phyloP scores from a whole-genome alignment of 495 filamentous ascomycete genomes.

The Glarea lozoyensis region DNA sequence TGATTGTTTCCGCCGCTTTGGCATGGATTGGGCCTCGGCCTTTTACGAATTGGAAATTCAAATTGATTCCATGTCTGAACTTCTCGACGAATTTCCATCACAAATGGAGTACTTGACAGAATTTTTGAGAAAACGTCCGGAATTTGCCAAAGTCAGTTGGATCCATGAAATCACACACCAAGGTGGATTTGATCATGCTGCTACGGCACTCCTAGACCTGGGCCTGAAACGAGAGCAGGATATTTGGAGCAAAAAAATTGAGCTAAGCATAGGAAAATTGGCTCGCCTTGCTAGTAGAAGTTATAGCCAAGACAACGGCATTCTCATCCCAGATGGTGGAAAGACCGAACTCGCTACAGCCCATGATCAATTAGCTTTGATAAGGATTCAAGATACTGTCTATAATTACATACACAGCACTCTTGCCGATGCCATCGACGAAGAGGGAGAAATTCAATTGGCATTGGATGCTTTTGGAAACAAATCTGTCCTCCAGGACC shows the following conservation, averaged over 20 bases:
- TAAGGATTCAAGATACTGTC: conserved; percentile 61
- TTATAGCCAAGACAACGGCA: conserved; percentile 19
- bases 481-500: conserved; percentile 45
- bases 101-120: conserved; percentile 59
- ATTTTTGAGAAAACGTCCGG: conserved; percentile 60
- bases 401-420: conserved; percentile 41
- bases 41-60: conserved; percentile 70
- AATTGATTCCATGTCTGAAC: conserved; percentile 49
- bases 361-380: conserved; percentile 54
- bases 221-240: conserved; percentile 61
- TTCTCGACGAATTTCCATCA: conserved; percentile 56
- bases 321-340: conserved; percentile 26
- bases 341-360: conserved; percentile 32
- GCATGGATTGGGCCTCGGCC: conserved; percentile 67
- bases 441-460: conserved; percentile 63
- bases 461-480: conserved; percentile 59
- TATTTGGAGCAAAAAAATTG: conserved; percentile 82
- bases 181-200: conserved; percentile 62
- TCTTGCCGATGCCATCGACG: conserved; percentile 62
- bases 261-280: conserved; percentile 82
- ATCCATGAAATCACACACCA: conserved; percentile 80
- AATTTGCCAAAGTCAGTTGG: conserved; percentile 76
- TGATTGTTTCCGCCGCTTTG: conserved; percentile 63
- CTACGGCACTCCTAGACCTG: conserved; percentile 52
- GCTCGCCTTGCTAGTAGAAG: conserved; percentile 48